phyloP scores from a whole-genome alignment of 768 basidiomycete species.

The Calvatia gigantea region DNA sequence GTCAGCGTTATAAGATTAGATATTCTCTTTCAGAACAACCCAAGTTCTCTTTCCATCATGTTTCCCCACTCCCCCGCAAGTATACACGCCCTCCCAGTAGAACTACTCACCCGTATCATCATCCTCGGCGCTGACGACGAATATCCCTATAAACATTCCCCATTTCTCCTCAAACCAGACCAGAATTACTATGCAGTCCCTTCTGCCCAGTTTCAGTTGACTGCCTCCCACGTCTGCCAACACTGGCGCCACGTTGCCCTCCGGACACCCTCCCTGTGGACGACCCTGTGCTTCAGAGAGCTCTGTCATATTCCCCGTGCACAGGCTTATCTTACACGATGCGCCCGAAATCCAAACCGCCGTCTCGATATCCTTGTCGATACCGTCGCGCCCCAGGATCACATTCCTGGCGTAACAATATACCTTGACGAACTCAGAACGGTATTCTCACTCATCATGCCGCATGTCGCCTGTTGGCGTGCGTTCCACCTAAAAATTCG shows the following conservation, averaged over 20 bases:
- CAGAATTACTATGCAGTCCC: conserved; percentile 37
- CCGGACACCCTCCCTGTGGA: conserved; percentile 50
- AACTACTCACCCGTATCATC: conserved; percentile 57
- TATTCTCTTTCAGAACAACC: not conserved
- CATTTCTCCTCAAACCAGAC: conserved; percentile 48
- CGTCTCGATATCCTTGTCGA: conserved; percentile 56
- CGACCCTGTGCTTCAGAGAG: conserved; percentile 50
- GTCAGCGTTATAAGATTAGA: conserved; percentile 7
- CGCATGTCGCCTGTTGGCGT: conserved; percentile 50
- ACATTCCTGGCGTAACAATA: conserved; percentile 48
- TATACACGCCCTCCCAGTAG: conserved; percentile 51
- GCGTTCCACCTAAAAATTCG: conserved; percentile 60
- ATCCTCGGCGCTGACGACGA: conserved; percentile 45
- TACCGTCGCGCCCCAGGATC: conserved; percentile 46
- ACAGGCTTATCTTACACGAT: conserved; percentile 38
- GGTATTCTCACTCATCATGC: conserved; percentile 41
- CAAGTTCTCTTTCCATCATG: conserved; percentile 7
- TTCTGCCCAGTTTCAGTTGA: conserved; percentile 47
- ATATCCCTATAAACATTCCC: conserved; percentile 40
- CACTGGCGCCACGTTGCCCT: conserved; percentile 57
- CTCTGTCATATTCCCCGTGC: conserved; percentile 48
- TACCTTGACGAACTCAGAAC: conserved; percentile 44
- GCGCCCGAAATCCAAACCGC: conserved; percentile 20
- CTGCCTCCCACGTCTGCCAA: conserved; percentile 55
- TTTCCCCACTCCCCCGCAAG: conserved; percentile 22